Evolutionary conservation across 2,329 filamentous ascomycete species (phyloP), one percentile per base, ranked within the genome.

Genomic region (Fusarium algeriense): DNA sequence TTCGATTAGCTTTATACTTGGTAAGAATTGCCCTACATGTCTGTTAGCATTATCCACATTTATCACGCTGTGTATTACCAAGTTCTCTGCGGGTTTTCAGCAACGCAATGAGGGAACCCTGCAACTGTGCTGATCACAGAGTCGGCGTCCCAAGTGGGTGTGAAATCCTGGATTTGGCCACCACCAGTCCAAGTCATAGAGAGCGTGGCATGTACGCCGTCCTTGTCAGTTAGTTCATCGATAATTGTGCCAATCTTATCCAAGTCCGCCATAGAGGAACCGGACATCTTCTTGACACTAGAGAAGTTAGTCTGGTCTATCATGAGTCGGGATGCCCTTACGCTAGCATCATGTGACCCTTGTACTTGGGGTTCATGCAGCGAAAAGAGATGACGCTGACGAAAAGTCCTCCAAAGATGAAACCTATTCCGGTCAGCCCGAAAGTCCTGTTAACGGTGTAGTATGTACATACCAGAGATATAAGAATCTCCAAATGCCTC

Each of bases 351-450:
- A 50, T 14, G 3, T 28, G 35, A 4, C 38, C 35, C 7, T 20
- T 49, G 15, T 55, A 41, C 3, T 12, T 43, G 1, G 41, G 30
- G 4, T 72, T 34, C 3, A 53, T 30, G 12, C 40, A 32, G 4
- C 38, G 44, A 15, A 73, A 59, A 7, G 57, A 63, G 3, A 73
- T 50, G 9, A 69, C 26, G 0, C 43, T 40, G 5, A 17, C 57
- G 17, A 72, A 56, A 3, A 62, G 30, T 0, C 69, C 66, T 4
- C 70, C 70, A 1, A 54, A 20, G 6, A 70, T 28, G 5, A 70
- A 72, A 1, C 69, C 64, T 69, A 6, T 2, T 5, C 17, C 6
- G 0, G 46, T 49, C 5, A 49, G 46, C 5, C 30, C 10, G 10
- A 30, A 8, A 11, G 30, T 30, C 8, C 8, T 30, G 30, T 11